Evolutionary conservation across 2,329 filamentous ascomycete genomes (phyloP).

Genomic region (Zymoseptoria tritici): DNA sequence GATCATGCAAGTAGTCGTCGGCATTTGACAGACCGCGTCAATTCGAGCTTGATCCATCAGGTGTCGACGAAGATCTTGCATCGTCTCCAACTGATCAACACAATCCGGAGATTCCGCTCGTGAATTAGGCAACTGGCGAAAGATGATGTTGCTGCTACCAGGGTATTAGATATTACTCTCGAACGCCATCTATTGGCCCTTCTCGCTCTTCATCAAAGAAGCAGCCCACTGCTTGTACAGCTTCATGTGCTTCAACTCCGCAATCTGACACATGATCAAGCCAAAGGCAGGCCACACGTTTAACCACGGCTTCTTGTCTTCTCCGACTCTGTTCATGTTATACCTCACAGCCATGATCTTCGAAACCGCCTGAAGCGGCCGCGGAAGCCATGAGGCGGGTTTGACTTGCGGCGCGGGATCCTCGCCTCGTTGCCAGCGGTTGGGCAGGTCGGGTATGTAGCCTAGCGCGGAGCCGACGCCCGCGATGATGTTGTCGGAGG

Average conservation of each 20-base stretch:
- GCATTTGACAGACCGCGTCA: neutral
- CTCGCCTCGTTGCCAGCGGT: slow-evolving; percentile 9
- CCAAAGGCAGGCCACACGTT: slow-evolving; percentile 8
- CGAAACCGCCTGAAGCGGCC: neutral
- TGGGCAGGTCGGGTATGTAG: slow-evolving; percentile 9
- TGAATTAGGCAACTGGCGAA: neutral
- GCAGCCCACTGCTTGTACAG: slow-evolving; percentile 2
- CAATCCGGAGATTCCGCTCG: neutral
- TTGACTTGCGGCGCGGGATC: slow-evolving; percentile 1
- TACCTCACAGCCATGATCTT: slow-evolving; percentile 7
- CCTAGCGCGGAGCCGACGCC: slow-evolving; percentile 10
- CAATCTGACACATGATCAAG: neutral
- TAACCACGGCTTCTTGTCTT: neutral
- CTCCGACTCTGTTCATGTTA: slow-evolving; percentile 4
- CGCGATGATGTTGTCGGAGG: slow-evolving; percentile 4
- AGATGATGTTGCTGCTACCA: neutral
- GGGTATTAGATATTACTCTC: neutral
- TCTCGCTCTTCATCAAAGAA: neutral
- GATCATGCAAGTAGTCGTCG: neutral
- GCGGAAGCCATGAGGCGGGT: slow-evolving; percentile 4
- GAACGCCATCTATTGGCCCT: neutral
- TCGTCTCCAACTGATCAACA: neutral
- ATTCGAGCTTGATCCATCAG: neutral
- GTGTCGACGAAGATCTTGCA: neutral
- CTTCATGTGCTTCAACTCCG: neutral